Evolutionary conservation across 2,329 filamentous ascomycete genomes (phyloP).

Genomic region (Aspergillus novoparasiticus): DNA sequence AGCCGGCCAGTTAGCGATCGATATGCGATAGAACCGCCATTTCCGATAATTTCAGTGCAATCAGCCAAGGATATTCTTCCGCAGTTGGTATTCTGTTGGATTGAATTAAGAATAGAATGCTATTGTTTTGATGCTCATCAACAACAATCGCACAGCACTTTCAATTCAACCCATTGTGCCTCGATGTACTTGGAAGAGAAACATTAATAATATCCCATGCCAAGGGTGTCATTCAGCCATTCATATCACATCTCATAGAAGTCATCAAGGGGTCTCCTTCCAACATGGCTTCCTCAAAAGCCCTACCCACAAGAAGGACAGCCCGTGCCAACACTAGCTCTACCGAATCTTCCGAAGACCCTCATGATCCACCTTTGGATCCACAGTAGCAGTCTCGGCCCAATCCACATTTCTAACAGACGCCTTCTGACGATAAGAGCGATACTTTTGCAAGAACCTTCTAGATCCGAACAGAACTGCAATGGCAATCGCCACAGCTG

Average conservation of each 20-base stretch:
- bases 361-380: constrained; percentile 3
- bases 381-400: constrained; percentile 9
- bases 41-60: too few relatives aligned
- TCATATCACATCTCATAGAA: background rate
- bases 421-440: constrained; percentile 12
- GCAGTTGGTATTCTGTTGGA: background rate
- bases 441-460: constrained; percentile 18
- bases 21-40: too few relatives aligned
- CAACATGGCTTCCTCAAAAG: background rate
- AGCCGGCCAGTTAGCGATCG: background rate
- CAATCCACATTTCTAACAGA: constrained; percentile 18
- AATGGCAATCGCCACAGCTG: constrained; percentile 18
- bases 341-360: constrained; percentile 11
- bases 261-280: background rate
- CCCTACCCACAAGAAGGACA: background rate
- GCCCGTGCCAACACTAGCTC: background rate
- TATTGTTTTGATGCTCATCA: background rate
- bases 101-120: background rate
- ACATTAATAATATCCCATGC: background rate
- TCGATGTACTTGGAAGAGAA: background rate
- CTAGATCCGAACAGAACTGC: constrained; percentile 23
- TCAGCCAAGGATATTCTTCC: background rate
- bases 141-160: background rate
- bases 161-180: background rate
- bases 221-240: background rate